These are phyloP conservation scores for Globisporangium yorkense DNA, from an alignment of 352 stramenopile species.

Conservation along the genomic window DNA sequence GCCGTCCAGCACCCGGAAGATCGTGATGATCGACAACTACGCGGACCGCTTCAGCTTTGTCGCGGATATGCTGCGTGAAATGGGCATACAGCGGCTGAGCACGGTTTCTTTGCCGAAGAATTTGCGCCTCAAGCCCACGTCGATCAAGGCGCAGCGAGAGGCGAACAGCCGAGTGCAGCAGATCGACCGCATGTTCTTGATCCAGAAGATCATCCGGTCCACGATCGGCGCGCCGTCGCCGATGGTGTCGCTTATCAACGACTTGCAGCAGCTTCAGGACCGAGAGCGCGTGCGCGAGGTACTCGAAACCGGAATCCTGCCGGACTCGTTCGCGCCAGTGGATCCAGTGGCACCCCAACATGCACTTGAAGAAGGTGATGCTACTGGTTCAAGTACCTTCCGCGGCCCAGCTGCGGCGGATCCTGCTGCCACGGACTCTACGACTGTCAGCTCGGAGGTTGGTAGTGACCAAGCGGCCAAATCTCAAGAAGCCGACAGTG, in stretches of 20 bases:
- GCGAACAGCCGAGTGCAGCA: constrained; percentile 48
- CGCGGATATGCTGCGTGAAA: constrained; percentile 36
- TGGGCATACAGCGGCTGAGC: constrained; percentile 20
- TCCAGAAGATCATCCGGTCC: constrained; percentile 17
- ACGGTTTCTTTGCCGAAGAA: constrained; percentile 17
- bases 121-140: constrained; percentile 9
- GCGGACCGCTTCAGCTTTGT: constrained; percentile 43
- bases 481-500: background rate
- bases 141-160: constrained; percentile 30
- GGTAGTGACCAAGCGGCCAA: background rate
- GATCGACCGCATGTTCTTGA: constrained; percentile 69
- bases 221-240: constrained; percentile 17
- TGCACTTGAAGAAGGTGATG: background rate
- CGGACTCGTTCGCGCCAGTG: constrained; percentile 8
- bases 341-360: background rate
- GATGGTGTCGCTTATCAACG: constrained; percentile 27
- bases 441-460: background rate
- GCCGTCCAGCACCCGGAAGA: constrained; percentile 11
- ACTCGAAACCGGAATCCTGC: constrained; percentile 27
- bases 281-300: constrained; percentile 24
- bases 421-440: background rate
- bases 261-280: constrained; percentile 31
- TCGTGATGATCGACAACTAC: constrained; percentile 28
- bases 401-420: background rate
- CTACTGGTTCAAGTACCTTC: background rate